phyloP scores from a whole-genome alignment of 805 yeast genomes.

The Wickerhamiella dianesei region DNA sequence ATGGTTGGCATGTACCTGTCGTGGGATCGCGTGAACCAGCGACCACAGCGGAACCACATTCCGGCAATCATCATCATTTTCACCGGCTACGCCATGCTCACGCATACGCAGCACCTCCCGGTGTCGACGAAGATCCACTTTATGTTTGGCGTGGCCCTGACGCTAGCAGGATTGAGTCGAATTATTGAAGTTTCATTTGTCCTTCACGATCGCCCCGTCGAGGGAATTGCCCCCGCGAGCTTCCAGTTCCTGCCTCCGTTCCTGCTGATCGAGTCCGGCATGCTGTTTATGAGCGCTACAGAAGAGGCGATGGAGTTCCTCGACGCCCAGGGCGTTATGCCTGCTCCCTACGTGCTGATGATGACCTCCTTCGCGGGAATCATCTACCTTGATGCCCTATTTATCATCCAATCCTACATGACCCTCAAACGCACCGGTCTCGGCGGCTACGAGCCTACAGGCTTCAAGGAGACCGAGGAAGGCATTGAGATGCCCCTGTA shows the following conservation, averaged over 20 bases:
- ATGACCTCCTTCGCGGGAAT: conserved; percentile 61
- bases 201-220: conserved; percentile 38
- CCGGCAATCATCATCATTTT: conserved; percentile 73
- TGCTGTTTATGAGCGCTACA: conserved; percentile 80
- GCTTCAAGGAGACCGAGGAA: conserved; percentile 12
- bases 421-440: conserved; percentile 11
- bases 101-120: conserved; percentile 62
- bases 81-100: conserved; percentile 92
- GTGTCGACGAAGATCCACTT: conserved; percentile 81
- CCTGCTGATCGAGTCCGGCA: conserved; percentile 62
- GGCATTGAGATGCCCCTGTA: conserved; percentile 23
- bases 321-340: conserved; percentile 64
- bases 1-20: conserved; percentile 68
- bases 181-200: conserved; percentile 69
- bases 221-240: conserved; percentile 38
- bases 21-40: conserved; percentile 35
- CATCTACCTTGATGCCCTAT: conserved; percentile 50
- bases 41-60: conserved; percentile 49
- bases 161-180: conserved; percentile 63
- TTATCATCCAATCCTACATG: conserved; percentile 47
- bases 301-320: conserved; percentile 75
- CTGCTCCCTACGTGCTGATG: conserved; percentile 65
- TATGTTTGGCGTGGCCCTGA: conserved; percentile 69
- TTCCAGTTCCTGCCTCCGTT: conserved; percentile 85
- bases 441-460: conserved; percentile 2